phyloP scores from a whole-genome alignment of 768 basidiomycete genomes.

The Amanita muscaria region DNA sequence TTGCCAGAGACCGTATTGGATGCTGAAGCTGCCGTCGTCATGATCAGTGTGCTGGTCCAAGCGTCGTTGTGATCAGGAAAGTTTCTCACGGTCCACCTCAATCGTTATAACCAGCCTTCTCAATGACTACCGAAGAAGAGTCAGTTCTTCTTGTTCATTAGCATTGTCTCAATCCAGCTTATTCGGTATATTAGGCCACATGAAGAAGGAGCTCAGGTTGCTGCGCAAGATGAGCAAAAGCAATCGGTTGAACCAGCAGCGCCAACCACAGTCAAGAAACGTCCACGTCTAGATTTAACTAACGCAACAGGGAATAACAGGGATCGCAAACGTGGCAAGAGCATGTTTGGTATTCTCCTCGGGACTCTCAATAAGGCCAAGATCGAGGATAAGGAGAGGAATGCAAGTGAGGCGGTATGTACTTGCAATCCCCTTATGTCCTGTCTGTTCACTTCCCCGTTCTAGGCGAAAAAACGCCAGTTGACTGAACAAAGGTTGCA shows the following conservation, averaged over 20 bases:
- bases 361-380: slow-evolving; percentile 85
- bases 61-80: background rate
- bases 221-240: slow-evolving; percentile 23
- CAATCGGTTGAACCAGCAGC: slow-evolving; percentile 37
- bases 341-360: slow-evolving; percentile 77
- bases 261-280: slow-evolving; percentile 43
- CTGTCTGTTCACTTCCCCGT: slow-evolving; percentile 1
- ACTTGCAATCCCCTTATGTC: slow-evolving; percentile 10
- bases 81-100: slow-evolving; percentile 27
- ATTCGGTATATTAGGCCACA: slow-evolving; percentile 12
- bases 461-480: slow-evolving; percentile 76
- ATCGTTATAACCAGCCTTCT: slow-evolving; percentile 16
- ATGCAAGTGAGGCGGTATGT: slow-evolving; percentile 73
- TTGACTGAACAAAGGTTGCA: slow-evolving; percentile 80
- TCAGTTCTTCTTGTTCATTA: slow-evolving; percentile 19
- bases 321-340: slow-evolving; percentile 78
- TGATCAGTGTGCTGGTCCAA: slow-evolving; percentile 6
- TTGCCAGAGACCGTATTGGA: slow-evolving; percentile 9
- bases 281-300: slow-evolving; percentile 64
- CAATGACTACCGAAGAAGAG: slow-evolving; percentile 32
- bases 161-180: background rate
- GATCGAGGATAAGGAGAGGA: slow-evolving; percentile 77
- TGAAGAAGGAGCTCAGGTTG: slow-evolving; percentile 23
- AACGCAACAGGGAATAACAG: slow-evolving; percentile 32
- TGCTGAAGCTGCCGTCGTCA: slow-evolving; percentile 15